Conservation (phyloP, 352 stramenopile species). For the Phytophthora lateralis region DNA sequence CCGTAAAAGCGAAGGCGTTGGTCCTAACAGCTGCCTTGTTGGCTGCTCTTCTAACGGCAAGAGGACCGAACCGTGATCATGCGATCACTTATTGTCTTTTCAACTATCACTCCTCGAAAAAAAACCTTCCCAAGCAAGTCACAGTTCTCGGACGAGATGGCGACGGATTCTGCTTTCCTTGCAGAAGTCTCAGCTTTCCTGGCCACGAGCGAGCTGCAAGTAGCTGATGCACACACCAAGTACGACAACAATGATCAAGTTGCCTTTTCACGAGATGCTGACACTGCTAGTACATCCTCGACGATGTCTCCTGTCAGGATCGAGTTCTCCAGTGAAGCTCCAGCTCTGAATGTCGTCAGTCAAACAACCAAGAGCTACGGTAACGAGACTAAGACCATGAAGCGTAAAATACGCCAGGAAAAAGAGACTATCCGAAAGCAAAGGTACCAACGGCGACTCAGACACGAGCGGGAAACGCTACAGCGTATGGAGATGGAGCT, state of each 20-base stretch:
- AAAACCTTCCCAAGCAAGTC: neutral
- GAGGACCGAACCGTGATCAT: neutral
- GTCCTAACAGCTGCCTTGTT: neutral
- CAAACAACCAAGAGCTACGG: neutral
- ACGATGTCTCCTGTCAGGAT: neutral
- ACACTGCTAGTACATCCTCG: neutral
- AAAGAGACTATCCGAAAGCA: conserved; percentile 7
- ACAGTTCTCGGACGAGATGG: neutral
- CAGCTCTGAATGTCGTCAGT: neutral
- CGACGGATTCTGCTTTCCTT: conserved; percentile 2
- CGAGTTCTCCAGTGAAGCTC: neutral
- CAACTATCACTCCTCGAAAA: neutral
- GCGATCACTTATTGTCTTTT: neutral
- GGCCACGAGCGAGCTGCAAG: neutral
- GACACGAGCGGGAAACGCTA: conserved; percentile 5
- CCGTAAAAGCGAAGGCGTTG: neutral
- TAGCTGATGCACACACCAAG: neutral
- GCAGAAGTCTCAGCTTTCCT: conserved; percentile 5
- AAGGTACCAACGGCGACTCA: conserved; percentile 8
- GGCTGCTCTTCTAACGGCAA: neutral
- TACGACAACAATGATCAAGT: neutral
- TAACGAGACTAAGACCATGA: neutral
- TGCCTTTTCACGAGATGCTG: neutral
- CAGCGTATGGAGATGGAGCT: conserved; percentile 1
- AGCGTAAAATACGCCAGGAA: neutral